Evolutionary conservation across 352 stramenopile species (phyloP), one percentile per base, ranked within the genome.

Genomic region (Pythium guiyangense): DNA sequence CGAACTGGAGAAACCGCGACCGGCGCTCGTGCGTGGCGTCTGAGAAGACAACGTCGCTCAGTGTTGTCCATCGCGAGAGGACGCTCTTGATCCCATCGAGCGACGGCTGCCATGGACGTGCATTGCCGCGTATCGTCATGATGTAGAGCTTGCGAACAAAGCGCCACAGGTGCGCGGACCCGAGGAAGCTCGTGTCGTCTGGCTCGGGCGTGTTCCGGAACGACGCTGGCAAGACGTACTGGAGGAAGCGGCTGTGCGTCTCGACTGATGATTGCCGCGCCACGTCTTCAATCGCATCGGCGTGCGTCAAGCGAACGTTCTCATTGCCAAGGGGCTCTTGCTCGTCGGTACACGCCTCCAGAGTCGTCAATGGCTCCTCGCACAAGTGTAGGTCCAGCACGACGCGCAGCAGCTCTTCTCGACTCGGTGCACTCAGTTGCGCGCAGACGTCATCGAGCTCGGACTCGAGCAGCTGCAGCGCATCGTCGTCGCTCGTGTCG

Each of bases 71-170:
- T 11, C 26, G 57, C 15, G 31, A 39, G 29, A 58, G 44, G 4
- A 58, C 18, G 11, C 3, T 15, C n/a, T 49, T 34, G 17, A 58
- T 17, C 15, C 26, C 22, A 15, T 4, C 25, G 14, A 57, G 22
- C 3, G 43, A 43, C 12, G 14, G 12, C 12, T 11, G 15, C 2
- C 18, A 35, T 6, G 22, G 3, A 0, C 8, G 9, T 18, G 8
- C 2, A 6, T 3, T 14, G 10, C 18, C 65, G 47, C 9, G 53
- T 10, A 34, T 50, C 40, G 0, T 54, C 26, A 37, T 50, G 9
- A 52, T 25, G 54, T 55, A 73, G 0, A 76, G 42, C 43, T 62
- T 66, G 17, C 45, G 63, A 8, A 76, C 18, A 22, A 76, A 76
- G 31, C 29, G 34, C 68, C 66, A 71, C 31, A 69, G 42, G 22